Evolutionary conservation across 2,329 filamentous ascomycete genomes (phyloP), one percentile per base, ranked within the genome.

Genomic region (Cordyceps javanica): DNA sequence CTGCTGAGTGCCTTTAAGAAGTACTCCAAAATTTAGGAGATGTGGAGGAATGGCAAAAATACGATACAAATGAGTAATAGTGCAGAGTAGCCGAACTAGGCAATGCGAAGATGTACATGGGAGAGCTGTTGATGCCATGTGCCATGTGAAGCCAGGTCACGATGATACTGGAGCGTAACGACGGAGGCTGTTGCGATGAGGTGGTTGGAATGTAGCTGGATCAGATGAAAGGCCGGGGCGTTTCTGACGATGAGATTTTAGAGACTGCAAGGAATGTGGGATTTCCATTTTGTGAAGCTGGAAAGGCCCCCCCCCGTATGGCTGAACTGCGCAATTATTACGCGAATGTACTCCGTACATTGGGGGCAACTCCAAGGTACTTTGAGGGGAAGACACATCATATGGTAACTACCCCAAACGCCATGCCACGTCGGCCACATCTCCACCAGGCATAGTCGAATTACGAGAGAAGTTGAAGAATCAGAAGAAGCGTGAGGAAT

Each of bases 1-100:
- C 80, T 99, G 64, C 91, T 99, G 73, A 87, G 87, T 60, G 90
- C 90, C 10, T 99, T 97, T 80, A 96, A 96, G 88, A 86, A 87
- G 77, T 85, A 80, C 63, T 72, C 77, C 25, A 76, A 77, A 66
- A 70, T 77, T 61, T 84, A 74, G 77, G 62, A 56, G 53, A 46
- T 41, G 52, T 7, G 34, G 41, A 14, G 52, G 42, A 48, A 48
- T 32, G 32, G 36, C 26, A n/a, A 16, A 53, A 34, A 49, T n/a
- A 57, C 8, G 23, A 57, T 30, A 38, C 49, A 32, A 28, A 32
- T 13, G 26, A 38, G 26, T 55, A 45, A 55, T 55, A 55, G 30
- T 28, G 13, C 30, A 28, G 32, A n/a, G 5, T 55, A 23, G 42
- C 52, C 30, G 23, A n/a, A 57, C 30, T 44, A 57, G 11, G 45